Evolutionary conservation across 306 rosid species (phyloP), one percentile per base, ranked within the genome.

Genomic region (Cucurbita pepo): DNA sequence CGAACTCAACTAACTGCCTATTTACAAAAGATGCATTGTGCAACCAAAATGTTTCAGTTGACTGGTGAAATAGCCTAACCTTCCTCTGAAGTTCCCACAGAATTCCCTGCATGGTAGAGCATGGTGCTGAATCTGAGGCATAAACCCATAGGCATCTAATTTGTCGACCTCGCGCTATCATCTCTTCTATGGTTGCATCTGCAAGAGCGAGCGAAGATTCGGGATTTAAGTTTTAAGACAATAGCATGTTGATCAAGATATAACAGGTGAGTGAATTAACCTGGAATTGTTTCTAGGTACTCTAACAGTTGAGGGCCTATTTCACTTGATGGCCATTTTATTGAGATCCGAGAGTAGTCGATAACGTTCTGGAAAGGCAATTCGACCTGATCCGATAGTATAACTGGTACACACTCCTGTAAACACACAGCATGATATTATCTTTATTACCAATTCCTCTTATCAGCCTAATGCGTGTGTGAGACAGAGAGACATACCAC

Each of bases 11-110:
- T 45, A 85, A n/a, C 77, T 89, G 78, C 75, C 92, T 85, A 81
- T 91, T 86, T 73, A 91, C 87, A 74, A 83, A 30, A 19, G 99
- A 85, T 65, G 88, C 92, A 57, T 95, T 86, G 72, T 89, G 97
- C 81, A 95, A 76, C 99, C 99, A 95, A 77, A 95, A 95, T 56
- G 97, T 91, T 87, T 89, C 97, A 22, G 86, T 82, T 56, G 99
- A 95, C 51, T 91, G 96, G 78, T 95, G 96, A 84, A 95, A 95
- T 60, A 80, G 82, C 84, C 97, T 85, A 5, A 86, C 87, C 86
- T 95, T 95, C 81, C 97, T 89, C 82, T 91, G 95, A 70, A 95
- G 95, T 67, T 95, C 99, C 99, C 96, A 89, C 85, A 91, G 71
- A 69, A 91, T 86, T 65, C 89, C 99, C 53, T 81, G 88, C 95